Evolutionary conservation across 2,329 filamentous ascomycete species (phyloP).

Genomic region (Hysterium pulicare): DNA sequence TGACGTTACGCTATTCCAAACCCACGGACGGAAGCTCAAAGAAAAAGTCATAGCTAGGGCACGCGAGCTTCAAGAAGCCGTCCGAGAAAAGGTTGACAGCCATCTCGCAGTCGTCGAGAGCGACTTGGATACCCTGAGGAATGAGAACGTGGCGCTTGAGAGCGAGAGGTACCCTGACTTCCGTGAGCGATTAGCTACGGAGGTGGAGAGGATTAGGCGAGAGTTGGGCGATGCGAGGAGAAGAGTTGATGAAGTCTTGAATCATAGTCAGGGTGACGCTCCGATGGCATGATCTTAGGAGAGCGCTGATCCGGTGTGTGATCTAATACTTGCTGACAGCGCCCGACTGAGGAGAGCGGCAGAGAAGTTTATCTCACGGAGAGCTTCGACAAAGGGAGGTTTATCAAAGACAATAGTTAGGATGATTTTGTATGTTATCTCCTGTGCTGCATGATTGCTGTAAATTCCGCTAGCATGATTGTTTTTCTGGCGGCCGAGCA

Average conservation of each 20-base stretch:
- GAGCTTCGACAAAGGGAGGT: too few relatives aligned
- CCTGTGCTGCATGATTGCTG: too few relatives aligned
- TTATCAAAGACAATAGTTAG: too few relatives aligned
- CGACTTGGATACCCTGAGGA: conserved; percentile 37
- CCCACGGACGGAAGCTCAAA: conserved; percentile 16
- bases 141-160: conserved; percentile 39
- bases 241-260: background rate
- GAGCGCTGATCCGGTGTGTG: too few relatives aligned
- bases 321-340: too few relatives aligned
- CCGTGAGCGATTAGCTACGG: conserved; percentile 26
- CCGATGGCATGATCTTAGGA: too few relatives aligned
- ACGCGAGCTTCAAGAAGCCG: background rate
- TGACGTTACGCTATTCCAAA: conserved; percentile 25
- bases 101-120: conserved; percentile 25
- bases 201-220: conserved; percentile 6
- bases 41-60: background rate
- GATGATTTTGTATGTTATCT: too few relatives aligned
- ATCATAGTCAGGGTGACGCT: too few relatives aligned
- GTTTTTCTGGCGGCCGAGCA: too few relatives aligned
- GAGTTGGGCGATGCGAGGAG: background rate
- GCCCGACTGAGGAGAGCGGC: too few relatives aligned
- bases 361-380: too few relatives aligned
- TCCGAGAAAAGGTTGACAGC: conserved; percentile 9
- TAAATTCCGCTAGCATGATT: too few relatives aligned
- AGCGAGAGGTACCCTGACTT: conserved; percentile 38